Percentiles rank a stretch among this genome's conserved stretches.
Evolutionary conservation across 352 stramenopile genomes (phyloP).

Genomic region (Phytophthora sojae): DNA sequence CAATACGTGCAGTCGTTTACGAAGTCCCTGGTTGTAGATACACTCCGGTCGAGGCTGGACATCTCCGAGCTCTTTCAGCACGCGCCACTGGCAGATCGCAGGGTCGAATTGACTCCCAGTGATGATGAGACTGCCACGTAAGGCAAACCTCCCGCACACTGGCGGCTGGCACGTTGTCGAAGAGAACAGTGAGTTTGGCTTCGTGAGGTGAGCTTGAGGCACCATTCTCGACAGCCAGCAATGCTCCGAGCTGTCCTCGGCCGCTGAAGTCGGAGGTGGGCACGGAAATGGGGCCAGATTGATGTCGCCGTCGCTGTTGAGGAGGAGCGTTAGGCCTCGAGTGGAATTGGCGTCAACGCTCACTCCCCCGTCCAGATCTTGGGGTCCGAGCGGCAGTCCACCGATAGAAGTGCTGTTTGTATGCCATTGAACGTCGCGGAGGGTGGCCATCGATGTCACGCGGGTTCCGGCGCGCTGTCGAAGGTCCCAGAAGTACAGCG

Average conservation of each 20-base stretch:
- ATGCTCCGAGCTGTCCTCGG: constrained; percentile 13
- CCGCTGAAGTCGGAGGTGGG: constrained; percentile 6
- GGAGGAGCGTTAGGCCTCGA: constrained; percentile 22
- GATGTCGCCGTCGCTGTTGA: constrained; percentile 28
- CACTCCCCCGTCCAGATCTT: constrained; percentile 1
- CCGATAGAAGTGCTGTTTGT: constrained; percentile 52
- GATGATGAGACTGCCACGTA: constrained; percentile 66
- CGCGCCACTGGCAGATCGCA: constrained; percentile 75
- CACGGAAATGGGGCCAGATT: constrained; percentile 35
- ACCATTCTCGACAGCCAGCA: constrained; percentile 31
- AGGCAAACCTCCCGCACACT: constrained; percentile 51
- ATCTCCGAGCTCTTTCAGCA: constrained; percentile 59
- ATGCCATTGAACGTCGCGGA: constrained; percentile 66
- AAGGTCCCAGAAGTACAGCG: constrained; percentile 73
- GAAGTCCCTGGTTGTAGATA: constrained; percentile 32
- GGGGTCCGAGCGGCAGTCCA: constrained; percentile 4
- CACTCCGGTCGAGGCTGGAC: constrained; percentile 47
- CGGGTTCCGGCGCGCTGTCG: constrained; percentile 52
- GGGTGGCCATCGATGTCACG: constrained; percentile 47
- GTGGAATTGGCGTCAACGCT: constrained; percentile 22
- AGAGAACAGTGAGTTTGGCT: constrained; percentile 2
- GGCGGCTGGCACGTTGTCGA: constrained; percentile 2
- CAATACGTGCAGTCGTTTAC: constrained; percentile 26
- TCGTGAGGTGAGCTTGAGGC: constrained; percentile 34
- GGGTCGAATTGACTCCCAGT: constrained; percentile 53